Evolutionary conservation across 1,139 yeast species (phyloP).

Genomic region (Kodamaea ohmeri): DNA sequence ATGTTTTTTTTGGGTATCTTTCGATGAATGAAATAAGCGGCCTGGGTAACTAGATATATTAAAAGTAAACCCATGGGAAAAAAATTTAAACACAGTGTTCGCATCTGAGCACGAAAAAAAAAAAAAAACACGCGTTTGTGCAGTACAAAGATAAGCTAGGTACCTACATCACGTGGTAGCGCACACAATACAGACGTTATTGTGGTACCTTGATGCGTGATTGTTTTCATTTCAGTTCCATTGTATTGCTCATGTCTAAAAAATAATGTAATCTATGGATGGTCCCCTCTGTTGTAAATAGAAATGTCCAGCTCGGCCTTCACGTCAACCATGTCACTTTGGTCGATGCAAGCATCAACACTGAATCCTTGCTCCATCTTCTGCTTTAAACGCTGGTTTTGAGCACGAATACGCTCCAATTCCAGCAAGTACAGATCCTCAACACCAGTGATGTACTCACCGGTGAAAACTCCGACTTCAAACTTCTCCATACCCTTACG

Average conservation of each 20-base stretch:
- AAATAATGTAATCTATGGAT: slow-evolving; percentile 21
- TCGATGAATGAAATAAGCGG: slow-evolving; percentile 30
- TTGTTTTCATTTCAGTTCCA: not conserved
- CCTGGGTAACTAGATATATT: slow-evolving; percentile 39
- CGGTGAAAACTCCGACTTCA: slow-evolving; percentile 98
- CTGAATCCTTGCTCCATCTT: slow-evolving; percentile 34
- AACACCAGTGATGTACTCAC: slow-evolving; percentile 87
- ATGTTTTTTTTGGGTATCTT: slow-evolving; percentile 20
- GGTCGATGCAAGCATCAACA: slow-evolving; percentile 48
- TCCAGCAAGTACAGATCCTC: slow-evolving; percentile 80
- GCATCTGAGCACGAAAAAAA: slow-evolving; percentile 5
- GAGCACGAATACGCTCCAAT: slow-evolving; percentile 79
- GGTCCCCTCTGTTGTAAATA: slow-evolving; percentile 84
- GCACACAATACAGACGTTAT: not conserved
- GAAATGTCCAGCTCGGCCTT: slow-evolving; percentile 93
- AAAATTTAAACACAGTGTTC: slow-evolving; percentile 9
- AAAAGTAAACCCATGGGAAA: slow-evolving; percentile 43
- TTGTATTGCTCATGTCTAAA: not conserved
- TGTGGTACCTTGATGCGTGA: too few relatives aligned
- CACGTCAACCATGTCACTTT: slow-evolving; percentile 54
- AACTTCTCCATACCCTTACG: slow-evolving; percentile 57
- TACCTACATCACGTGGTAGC: slow-evolving; percentile 2
- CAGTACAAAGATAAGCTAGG: slow-evolving; percentile 6
- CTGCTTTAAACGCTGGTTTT: slow-evolving; percentile 63
- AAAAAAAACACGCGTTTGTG: slow-evolving; percentile 9